Evolutionary conservation across 495 filamentous ascomycete genomes (phyloP), one percentile per base, ranked within the genome.

Genomic region (Venustampulla echinocandica): DNA sequence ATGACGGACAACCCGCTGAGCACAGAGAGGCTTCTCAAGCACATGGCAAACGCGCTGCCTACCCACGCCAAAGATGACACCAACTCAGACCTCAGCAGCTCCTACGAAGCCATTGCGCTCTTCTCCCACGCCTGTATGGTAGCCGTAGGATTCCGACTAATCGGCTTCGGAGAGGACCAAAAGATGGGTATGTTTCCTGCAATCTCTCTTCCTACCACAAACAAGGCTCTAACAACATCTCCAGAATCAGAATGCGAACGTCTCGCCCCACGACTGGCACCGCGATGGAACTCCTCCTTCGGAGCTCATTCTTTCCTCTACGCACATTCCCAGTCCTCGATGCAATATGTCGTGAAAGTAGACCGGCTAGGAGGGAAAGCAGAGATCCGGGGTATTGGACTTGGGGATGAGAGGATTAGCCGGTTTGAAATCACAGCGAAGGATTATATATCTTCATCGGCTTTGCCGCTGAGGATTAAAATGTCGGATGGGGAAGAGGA

Each of bases 61-160:
- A 69, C 73, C 59, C 61, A 80, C 67, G 39, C 61, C 33, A 61
- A 66, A 56, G 58, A 59, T 58, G 62, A 68, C 62, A 59, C 74
- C 59, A 61, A 74, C 4, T 75, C 73, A 10, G 73, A 80, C 48
- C 66, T 97, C 45, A 84, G 81, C 53, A 83, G 76, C 57, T 71
- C 85, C 1, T 84, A 84, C 63, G 93, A 97, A 65, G 87, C 85
- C 33, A 66, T 95, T 49, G 87, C 88, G 9, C 76, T 97, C 30
- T 81, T 92, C 54, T 70, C 77, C 32, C 90, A 98, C 61, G 87
- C 86, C 21, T 85, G 80, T 57, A 85, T 97, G 82, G 54, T 73
- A 21, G 79, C 81, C 4, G 76, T 90, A 9, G 86, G 80, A 36
- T 97, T 96, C 62, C 74, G 85, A 36, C 69, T 97, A 6, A 61